Percentiles rank a stretch among this genome's conserved stretches.
These are phyloP conservation scores for Lachnellula arida DNA, from an alignment of 2,329 filamentous ascomycete species.

Conservation along the genomic window DNA sequence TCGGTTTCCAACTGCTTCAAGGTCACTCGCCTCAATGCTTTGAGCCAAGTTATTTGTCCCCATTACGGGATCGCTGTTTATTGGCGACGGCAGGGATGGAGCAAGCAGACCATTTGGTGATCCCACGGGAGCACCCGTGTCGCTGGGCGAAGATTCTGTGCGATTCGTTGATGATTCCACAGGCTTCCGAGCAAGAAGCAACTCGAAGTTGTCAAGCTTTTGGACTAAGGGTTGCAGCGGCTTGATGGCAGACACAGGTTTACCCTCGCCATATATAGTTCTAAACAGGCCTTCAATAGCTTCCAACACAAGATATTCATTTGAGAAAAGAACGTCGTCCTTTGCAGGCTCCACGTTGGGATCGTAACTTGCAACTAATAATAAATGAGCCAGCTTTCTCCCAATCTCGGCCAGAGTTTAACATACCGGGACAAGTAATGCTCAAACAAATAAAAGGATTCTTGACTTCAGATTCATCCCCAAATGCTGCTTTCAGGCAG, in stretches of 20 bases:
- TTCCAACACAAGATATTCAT: constrained; percentile 43
- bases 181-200: constrained; percentile 23
- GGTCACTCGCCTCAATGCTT: background rate
- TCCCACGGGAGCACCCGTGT: background rate
- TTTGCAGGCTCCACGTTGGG: constrained; percentile 68
- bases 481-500: constrained; percentile 36
- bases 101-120: background rate
- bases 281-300: constrained; percentile 28
- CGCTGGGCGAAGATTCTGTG: background rate
- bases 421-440: constrained; percentile 49
- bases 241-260: background rate
- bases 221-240: background rate
- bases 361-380: constrained; percentile 55
- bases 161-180: background rate
- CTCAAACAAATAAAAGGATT: constrained; percentile 61
- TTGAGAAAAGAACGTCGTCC: constrained; percentile 63
- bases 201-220: constrained; percentile 18
- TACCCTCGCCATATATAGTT: constrained; percentile 24
- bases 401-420: background rate
- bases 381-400: background rate
- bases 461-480: constrained; percentile 31
- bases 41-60: background rate
- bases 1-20: background rate
- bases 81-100: background rate
- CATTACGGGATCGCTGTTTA: background rate